These are phyloP conservation scores for Chloranthus sessilifolius DNA, from an alignment of 164 flowering plant genomes.

Conservation along the genomic window DNA sequence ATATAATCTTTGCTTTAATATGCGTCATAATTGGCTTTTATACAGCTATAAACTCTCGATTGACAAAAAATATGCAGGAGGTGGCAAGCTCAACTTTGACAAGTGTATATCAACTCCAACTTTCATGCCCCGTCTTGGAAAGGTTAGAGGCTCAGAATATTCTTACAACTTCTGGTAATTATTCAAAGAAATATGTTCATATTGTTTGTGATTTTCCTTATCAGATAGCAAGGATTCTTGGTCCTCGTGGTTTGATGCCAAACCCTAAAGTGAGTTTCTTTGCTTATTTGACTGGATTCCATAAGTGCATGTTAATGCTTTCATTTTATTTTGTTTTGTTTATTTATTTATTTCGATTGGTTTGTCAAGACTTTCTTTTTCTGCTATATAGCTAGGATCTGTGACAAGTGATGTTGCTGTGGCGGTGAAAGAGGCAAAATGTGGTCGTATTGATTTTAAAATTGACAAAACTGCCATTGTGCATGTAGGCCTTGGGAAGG, in stretches of 20 bases:
- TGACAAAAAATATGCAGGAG: constrained; percentile 39
- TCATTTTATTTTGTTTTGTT: background rate
- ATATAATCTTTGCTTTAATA: background rate
- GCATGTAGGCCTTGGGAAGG: constrained; percentile 95
- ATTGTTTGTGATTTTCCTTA: constrained; percentile 5
- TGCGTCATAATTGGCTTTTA: background rate
- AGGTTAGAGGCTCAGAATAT: constrained; percentile 38
- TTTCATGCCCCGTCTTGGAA: constrained; percentile 59
- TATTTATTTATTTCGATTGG: no score
- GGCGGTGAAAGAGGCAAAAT: constrained; percentile 69
- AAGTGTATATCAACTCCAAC: constrained; percentile 72
- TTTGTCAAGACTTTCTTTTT: constrained; percentile 10
- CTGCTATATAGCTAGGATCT: constrained; percentile 57
- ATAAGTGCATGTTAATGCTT: background rate
- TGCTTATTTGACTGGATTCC: background rate
- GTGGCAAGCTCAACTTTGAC: constrained; percentile 68
- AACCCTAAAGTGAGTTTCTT: constrained; percentile 60
- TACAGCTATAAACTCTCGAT: constrained; percentile 5
- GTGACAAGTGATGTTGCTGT: constrained; percentile 66
- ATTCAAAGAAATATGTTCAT: background rate
- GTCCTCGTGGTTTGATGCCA: constrained; percentile 72
- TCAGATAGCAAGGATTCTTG: constrained; percentile 74
- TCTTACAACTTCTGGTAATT: constrained; percentile 1
- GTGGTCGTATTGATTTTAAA: constrained; percentile 58
- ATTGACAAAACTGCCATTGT: constrained; percentile 89